Evolutionary conservation across 331 rosid genomes (phyloP).

Genomic region (Malus hybrid): DNA sequence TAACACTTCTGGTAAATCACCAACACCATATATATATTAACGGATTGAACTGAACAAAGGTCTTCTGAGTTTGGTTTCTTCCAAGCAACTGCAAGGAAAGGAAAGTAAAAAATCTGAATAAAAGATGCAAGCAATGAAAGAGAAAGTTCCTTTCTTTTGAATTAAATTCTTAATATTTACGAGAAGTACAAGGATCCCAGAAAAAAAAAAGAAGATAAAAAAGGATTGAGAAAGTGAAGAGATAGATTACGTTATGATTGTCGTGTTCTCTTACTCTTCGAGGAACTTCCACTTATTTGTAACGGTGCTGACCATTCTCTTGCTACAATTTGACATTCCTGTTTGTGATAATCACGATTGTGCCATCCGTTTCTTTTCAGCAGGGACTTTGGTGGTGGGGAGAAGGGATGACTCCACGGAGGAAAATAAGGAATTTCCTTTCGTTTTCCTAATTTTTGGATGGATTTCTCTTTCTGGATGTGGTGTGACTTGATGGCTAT

Average conservation of each 20-base stretch:
- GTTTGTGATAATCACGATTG: background rate
- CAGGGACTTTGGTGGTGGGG: background rate
- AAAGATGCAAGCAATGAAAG: background rate
- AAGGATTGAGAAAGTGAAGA: background rate
- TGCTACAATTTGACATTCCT: background rate
- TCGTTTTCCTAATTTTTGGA: background rate
- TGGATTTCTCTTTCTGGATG: background rate
- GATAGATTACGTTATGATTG: conserved; percentile 13
- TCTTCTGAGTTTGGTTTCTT: background rate
- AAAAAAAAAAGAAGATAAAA: background rate
- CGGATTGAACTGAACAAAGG: too few relatives aligned
- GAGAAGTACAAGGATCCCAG: conserved; percentile 1
- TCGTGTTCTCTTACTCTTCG: background rate
- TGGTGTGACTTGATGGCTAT: background rate
- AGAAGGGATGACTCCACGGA: background rate
- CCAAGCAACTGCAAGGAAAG: background rate
- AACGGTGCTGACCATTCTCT: background rate
- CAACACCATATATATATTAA: background rate
- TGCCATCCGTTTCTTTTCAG: background rate
- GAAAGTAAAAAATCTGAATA: background rate
- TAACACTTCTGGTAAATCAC: background rate
- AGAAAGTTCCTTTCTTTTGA: background rate
- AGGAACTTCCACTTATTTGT: conserved; percentile 5
- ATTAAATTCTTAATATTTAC: background rate
- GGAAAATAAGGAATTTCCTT: background rate